A percentile compares a stretch with the other conserved stretches of the same genome.
Conservation (phyloP, 352 stramenopile genomes). For the Pythium brachiatum region DNA sequence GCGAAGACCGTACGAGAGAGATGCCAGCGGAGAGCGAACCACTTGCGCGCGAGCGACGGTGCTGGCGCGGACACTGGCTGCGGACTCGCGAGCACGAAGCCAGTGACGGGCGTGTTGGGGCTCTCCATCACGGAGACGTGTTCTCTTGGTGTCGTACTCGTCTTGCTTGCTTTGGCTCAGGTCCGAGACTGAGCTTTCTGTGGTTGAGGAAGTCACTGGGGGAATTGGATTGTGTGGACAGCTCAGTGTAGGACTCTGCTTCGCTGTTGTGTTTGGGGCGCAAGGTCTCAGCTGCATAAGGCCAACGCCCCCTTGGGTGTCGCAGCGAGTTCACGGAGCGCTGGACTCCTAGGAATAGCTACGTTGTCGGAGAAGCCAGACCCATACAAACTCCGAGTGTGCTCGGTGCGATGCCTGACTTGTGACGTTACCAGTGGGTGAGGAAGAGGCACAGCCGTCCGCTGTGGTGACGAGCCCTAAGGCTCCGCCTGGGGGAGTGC, state of each 20-base stretch:
- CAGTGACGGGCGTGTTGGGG: not conserved
- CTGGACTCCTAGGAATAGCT: not conserved
- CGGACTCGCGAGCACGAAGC: not conserved
- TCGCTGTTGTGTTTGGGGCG: too few species aligned
- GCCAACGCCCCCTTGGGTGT: not conserved
- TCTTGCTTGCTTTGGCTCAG: not conserved
- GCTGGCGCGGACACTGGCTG: not conserved
- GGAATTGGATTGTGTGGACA: not conserved
- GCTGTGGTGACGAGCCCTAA: not conserved
- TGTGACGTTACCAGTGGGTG: not conserved
- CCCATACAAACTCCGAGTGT: not conserved
- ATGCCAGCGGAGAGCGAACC: constrained; percentile 22
- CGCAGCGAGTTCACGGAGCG: too few species aligned
- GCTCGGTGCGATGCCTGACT: not conserved
- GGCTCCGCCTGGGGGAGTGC: too few species aligned
- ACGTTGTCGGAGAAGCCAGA: not conserved
- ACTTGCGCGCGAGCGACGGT: not conserved
- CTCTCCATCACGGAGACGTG: not conserved
- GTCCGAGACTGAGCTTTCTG: not conserved
- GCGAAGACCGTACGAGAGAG: constrained; percentile 15
- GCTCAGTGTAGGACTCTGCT: not conserved
- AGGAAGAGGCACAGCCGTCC: too few species aligned
- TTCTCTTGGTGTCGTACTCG: not conserved
- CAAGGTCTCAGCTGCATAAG: not conserved
- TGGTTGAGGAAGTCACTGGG: not conserved